phyloP scores from a whole-genome alignment of 2,329 filamentous ascomycete species.

The Beauveria sp. region DNA sequence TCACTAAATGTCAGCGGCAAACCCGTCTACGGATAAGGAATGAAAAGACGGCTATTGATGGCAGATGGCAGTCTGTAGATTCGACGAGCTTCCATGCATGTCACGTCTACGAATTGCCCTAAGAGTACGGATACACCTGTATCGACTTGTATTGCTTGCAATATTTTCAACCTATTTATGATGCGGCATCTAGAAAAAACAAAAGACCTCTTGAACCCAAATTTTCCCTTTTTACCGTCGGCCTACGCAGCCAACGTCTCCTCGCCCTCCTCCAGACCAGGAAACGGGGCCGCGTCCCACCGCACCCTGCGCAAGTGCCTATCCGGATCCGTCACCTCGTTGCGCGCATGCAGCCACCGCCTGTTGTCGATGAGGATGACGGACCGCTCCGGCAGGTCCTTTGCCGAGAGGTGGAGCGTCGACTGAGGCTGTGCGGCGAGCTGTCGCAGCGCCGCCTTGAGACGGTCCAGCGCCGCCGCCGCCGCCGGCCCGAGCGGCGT shows the following conservation, averaged over 20 bases:
- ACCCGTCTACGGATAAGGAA: too few relatives aligned
- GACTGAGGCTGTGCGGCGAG: constrained; percentile 8
- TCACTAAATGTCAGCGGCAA: too few relatives aligned
- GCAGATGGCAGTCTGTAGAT: too few relatives aligned
- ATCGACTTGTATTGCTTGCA: too few relatives aligned
- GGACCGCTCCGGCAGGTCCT: constrained; percentile 20
- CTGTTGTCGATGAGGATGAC: constrained; percentile 25
- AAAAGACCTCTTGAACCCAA: too few relatives aligned
- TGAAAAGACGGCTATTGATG: too few relatives aligned
- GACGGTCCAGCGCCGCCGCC: constrained; percentile 17
- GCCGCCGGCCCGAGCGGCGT: constrained; percentile 20
- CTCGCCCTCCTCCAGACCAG: neutral
- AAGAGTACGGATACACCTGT: too few relatives aligned
- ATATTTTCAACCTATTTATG: too few relatives aligned
- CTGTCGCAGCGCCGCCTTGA: constrained; percentile 16
- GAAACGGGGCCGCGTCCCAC: constrained; percentile 25
- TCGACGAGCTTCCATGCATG: too few relatives aligned
- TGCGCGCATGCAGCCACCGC: constrained; percentile 27
- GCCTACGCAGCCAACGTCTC: neutral
- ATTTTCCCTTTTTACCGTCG: too few relatives aligned
- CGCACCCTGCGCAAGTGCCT: constrained; percentile 28
- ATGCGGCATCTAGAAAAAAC: too few relatives aligned
- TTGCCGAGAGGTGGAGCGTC: constrained; percentile 20
- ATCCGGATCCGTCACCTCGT: constrained; percentile 23
- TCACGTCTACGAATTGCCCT: too few relatives aligned